phyloP scores from a whole-genome alignment of 768 basidiomycete genomes.

The Lactarius psammicola region DNA sequence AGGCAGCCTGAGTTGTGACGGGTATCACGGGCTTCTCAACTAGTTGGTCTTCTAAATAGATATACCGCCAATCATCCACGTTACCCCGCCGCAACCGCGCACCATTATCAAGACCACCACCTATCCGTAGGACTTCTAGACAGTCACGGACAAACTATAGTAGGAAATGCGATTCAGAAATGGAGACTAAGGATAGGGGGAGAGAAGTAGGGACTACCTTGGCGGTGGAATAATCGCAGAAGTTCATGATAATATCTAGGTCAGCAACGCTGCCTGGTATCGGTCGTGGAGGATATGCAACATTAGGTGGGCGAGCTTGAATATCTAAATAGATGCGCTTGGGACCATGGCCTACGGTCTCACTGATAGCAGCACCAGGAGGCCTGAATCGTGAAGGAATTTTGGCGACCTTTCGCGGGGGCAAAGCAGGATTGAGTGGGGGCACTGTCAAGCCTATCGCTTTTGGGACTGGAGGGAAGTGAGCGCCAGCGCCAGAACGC shows the following conservation, averaged over 20 bases:
- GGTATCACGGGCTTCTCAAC: conserved; percentile 42
- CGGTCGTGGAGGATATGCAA: conserved; percentile 87
- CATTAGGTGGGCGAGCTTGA: conserved; percentile 54
- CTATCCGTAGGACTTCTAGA: conserved; percentile 89
- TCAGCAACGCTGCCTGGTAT: conserved; percentile 82
- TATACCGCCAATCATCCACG: conserved; percentile 83
- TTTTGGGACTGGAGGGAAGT: conserved; percentile 57
- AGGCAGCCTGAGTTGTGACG: conserved; percentile 32
- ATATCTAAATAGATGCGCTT: conserved; percentile 77
- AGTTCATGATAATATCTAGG: conserved; percentile 86
- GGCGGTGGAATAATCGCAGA: conserved; percentile 84
- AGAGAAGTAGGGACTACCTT: conserved; percentile 47
- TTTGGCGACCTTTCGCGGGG: conserved; percentile 48
- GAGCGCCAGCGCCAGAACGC: conserved; percentile 11
- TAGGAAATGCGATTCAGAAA: conserved; percentile 1
- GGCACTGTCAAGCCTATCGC: conserved; percentile 54
- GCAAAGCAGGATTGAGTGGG: conserved; percentile 73
- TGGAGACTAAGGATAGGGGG: conserved; percentile 19
- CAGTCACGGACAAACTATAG: conserved; percentile 94
- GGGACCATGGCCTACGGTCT: conserved; percentile 71
- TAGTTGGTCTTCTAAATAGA: conserved; percentile 66
- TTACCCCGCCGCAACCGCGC: conserved; percentile 71
- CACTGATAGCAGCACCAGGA: conserved; percentile 47
- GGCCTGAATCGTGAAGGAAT: conserved; percentile 50
- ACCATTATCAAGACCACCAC: conserved; percentile 83